Base-by-base conservation (phyloP, 345 rosid genomes). In the Gynandropsis gynandra region DNA sequence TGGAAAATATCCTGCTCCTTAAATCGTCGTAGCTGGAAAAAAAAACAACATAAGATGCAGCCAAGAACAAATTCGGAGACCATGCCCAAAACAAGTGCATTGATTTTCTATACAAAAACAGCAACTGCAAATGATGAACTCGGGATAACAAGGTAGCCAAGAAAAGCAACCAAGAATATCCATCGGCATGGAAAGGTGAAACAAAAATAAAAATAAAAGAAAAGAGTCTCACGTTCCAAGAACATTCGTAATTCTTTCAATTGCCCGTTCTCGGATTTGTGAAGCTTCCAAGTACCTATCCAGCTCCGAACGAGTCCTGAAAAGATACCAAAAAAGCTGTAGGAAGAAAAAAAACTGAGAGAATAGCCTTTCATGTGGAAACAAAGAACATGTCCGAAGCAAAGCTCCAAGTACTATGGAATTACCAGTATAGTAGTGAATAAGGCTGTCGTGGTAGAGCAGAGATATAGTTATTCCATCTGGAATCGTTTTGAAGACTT, bases 231-330 rank as follows among this genome's bases (percentile, higher is more conserved):
- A 90, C 96, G 95, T 90, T 74, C 93, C 98, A 48, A 73, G 52
- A 54, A 90, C 96, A 61, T 84, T 71, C 4, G 76, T 90, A 67
- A 90, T 73, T 69, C 98, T 77, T 69, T 90, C 98, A 63, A 87
- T 74, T 11, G 98, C 96, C 18, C 92, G 87, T 62, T 82, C 81
- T 63, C 96, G 79, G 46, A 87, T 84, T 70, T 82, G 95, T 4
- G 96, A 90, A 57, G 98, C 96, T 79, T 90, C 98, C 68, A 90
- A 60, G 62, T 87, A 90, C 82, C 80, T 79, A 68, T 90, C 98
- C 68, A 90, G 87, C 46, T 89, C 90, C 11, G 75, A 65, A n/a
- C 86, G 85, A 17, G 98, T 83, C 98, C 96, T 89, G 87, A 77
- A 34, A 73, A 31, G 69, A 70, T 37, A 72, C 31, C 63, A 47